A percentile compares a stretch with the other conserved stretches of the same genome.
Evolutionary conservation across 176 grass and related monocot genomes (phyloP).

Genomic region (Melocanna baccifera): DNA sequence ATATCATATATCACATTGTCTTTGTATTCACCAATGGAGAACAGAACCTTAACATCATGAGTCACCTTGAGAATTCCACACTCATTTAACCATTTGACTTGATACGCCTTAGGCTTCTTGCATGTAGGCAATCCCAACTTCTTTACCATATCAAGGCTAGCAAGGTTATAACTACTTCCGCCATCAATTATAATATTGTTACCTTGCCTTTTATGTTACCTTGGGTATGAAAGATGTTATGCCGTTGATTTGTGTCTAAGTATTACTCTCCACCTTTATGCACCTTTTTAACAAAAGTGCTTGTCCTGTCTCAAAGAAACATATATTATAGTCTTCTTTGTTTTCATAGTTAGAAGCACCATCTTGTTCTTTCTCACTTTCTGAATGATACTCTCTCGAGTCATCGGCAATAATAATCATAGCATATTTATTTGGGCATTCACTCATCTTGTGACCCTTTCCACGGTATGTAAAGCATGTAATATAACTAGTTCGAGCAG

Average conservation of each 20-base stretch:
- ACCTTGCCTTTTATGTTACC: not conserved
- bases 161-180: not conserved
- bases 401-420: too few relatives aligned
- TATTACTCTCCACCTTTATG: not conserved
- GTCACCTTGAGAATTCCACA: not conserved
- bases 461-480: too few relatives aligned
- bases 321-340: too few relatives aligned
- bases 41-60: not conserved
- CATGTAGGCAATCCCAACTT: not conserved
- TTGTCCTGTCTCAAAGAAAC: too few relatives aligned
- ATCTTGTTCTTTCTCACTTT: too few relatives aligned
- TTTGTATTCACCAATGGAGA: not conserved
- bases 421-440: too few relatives aligned
- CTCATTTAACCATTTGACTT: not conserved
- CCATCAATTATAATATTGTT: not conserved
- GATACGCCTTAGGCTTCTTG: not conserved
- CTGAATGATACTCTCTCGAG: too few relatives aligned
- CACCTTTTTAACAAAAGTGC: not conserved
- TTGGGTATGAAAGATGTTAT: not conserved
- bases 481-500: too few relatives aligned
- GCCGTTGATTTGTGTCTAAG: not conserved
- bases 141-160: not conserved
- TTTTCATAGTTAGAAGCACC: too few relatives aligned
- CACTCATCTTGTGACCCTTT: too few relatives aligned
- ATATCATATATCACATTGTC: not conserved